Conservation (phyloP, 78 protist species). For the Diacronema lutheri region DNA sequence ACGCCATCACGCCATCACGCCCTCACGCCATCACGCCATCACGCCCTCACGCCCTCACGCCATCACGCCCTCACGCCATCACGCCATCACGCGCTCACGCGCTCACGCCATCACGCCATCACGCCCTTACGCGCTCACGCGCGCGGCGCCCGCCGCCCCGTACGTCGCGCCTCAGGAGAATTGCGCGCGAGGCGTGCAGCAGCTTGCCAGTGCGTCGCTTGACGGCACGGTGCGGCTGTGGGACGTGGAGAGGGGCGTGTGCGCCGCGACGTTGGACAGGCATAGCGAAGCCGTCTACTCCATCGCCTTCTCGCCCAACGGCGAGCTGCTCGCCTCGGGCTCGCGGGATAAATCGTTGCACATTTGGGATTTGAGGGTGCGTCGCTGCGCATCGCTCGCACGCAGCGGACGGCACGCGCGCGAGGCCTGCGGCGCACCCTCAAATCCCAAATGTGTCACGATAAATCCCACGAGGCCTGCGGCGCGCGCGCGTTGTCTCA, state of each 20-base stretch:
- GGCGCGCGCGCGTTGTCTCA: no score
- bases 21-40: no score
- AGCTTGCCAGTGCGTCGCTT: constrained; percentile 61
- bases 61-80: no score
- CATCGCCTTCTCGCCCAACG: constrained; percentile 76
- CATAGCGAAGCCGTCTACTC: constrained; percentile 80
- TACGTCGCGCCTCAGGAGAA: neutral
- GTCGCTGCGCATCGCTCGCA: neutral
- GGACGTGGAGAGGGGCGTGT: constrained; percentile 60
- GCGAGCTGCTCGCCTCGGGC: constrained; percentile 77
- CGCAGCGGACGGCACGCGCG: neutral
- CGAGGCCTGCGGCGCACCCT: neutral
- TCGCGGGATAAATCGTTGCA: constrained; percentile 64
- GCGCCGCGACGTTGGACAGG: constrained; percentile 22
- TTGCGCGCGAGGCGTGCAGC: constrained; percentile 17
- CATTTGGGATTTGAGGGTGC: constrained; percentile 73
- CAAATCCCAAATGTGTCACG: constrained; percentile 73
- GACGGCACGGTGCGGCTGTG: constrained; percentile 72
- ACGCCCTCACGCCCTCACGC: no score
- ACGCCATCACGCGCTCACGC: no score
- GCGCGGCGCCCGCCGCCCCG: no score
- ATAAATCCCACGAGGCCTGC: constrained; percentile 68
- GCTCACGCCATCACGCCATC: no score
- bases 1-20: no score
- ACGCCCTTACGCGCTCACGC: no score